Evolutionary conservation across 768 basidiomycete species (phyloP), one percentile per base, ranked within the genome.

Genomic region (Austroboletus eburneus): DNA sequence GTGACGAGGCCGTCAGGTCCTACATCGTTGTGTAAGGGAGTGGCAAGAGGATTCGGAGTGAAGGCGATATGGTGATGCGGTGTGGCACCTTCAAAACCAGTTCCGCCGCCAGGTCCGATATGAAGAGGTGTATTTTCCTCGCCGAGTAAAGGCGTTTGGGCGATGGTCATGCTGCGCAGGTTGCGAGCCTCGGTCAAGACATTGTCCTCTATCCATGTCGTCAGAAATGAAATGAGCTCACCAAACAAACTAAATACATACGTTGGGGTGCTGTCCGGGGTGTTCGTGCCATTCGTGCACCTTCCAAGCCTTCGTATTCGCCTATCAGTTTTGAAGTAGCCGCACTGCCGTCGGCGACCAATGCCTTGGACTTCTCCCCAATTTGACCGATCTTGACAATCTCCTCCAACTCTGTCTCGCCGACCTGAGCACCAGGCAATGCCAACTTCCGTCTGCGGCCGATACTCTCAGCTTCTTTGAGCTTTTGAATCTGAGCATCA

Each of bases 101-200:
- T 91, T 12, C 91, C 89, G 13, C 82, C 85, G n/a, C 74, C 79
- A 18, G 81, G 73, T 2, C 74, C 74, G 7, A 71, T 67, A 61
- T 94, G 95, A 39, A 98, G 65, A 12, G 94, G 96, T 0, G 96
- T 98, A 66, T 99, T 99, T 69, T 98, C 95, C 40, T 98, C 91
- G 4, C 96, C 96, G 12, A 98, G 78, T 2, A 99, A 74, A 14
- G 96, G 96, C 0, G 96, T 99, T 69, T 98, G 94, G 4, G 79
- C 78, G 35, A 85, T 84, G 10, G 83, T 84, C 91, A 99, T 89
- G 58, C 92, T 95, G 18, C 95, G 87, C 20, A 98, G 69, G 69
- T 98, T 98, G 27, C 94, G 80, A 9, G 95, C 96, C 66, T 99
- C 96, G 50, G 87, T 79, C 77, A 98, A 76, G 34, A 99, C 81